These are phyloP conservation scores for Scheffersomyces illinoinensis DNA, from an alignment of 1,139 yeast species.

Conservation along the genomic window DNA sequence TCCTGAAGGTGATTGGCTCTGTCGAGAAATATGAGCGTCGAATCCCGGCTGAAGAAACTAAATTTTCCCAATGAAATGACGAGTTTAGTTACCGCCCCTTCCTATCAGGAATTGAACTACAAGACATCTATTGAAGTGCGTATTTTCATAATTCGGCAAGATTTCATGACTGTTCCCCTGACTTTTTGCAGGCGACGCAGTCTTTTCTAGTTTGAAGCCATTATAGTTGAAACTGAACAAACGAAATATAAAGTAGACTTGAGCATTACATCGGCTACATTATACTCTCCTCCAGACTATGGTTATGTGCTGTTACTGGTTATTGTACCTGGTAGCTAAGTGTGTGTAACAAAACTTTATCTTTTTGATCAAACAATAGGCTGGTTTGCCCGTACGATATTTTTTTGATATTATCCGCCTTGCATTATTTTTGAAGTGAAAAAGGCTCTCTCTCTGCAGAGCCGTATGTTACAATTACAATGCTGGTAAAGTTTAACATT, in stretches of 20 bases:
- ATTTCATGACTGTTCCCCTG: neutral
- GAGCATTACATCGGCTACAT: neutral
- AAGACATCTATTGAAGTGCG: neutral
- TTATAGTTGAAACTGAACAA: neutral
- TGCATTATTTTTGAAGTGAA: neutral
- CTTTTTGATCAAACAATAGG: neutral
- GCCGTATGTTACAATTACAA: neutral
- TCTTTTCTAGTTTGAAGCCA: neutral
- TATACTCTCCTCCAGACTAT: neutral
- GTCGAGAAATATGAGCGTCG: neutral
- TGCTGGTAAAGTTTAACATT: neutral
- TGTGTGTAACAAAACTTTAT: neutral
- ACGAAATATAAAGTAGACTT: neutral
- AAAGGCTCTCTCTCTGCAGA: neutral
- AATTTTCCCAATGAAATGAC: neutral
- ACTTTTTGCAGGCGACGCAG: neutral
- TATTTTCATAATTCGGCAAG: neutral
- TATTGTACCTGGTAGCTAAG: neutral
- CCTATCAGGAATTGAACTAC: neutral
- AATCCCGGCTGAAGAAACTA: neutral
- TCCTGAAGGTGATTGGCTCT: neutral
- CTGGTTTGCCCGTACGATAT: neutral
- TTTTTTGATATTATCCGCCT: neutral
- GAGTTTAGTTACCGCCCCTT: neutral
- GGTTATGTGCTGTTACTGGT: neutral